These are phyloP conservation scores for Amanita thiersii DNA, from an alignment of 768 basidiomycete species.

Conservation along the genomic window DNA sequence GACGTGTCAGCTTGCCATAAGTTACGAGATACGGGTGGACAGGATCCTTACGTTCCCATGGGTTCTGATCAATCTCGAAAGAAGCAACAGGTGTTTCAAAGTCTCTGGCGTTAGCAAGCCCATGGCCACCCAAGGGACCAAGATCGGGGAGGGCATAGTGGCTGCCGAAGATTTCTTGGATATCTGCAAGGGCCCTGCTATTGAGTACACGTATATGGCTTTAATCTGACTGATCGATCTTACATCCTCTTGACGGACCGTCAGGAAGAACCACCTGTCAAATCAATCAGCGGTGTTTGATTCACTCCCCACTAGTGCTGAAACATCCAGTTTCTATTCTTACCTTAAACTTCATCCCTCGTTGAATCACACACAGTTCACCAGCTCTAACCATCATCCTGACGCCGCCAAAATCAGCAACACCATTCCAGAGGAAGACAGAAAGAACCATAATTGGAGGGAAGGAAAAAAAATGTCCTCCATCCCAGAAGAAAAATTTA, in stretches of 20 bases:
- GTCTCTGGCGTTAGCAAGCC: slow-evolving; percentile 58
- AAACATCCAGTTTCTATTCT: slow-evolving; percentile 6
- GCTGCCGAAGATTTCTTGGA: slow-evolving; percentile 55
- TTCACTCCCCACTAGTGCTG: background rate
- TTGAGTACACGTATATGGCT: background rate
- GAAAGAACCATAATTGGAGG: background rate
- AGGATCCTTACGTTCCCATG: slow-evolving; percentile 42
- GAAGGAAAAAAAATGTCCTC: background rate
- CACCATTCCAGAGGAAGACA: background rate
- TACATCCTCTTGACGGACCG: slow-evolving; percentile 55
- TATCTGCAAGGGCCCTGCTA: slow-evolving; percentile 27
- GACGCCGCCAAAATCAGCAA: slow-evolving; percentile 4
- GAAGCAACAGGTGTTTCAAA: slow-evolving; percentile 58
- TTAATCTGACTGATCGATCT: slow-evolving; percentile 17
- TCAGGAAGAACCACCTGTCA: slow-evolving; percentile 42
- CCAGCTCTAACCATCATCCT: slow-evolving; percentile 59
- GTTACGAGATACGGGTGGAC: background rate
- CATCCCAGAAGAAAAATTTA: too few species aligned
- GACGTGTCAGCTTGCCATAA: background rate
- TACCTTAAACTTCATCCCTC: slow-evolving; percentile 63
- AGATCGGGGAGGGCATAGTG: slow-evolving; percentile 60
- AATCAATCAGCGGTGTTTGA: too few species aligned
- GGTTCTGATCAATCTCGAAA: slow-evolving; percentile 57
- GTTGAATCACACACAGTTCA: slow-evolving; percentile 56
- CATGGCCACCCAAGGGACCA: slow-evolving; percentile 57